These are phyloP conservation scores for Ruellia speciosa DNA, from an alignment of 305 asterid genomes.

Conservation along the genomic window DNA sequence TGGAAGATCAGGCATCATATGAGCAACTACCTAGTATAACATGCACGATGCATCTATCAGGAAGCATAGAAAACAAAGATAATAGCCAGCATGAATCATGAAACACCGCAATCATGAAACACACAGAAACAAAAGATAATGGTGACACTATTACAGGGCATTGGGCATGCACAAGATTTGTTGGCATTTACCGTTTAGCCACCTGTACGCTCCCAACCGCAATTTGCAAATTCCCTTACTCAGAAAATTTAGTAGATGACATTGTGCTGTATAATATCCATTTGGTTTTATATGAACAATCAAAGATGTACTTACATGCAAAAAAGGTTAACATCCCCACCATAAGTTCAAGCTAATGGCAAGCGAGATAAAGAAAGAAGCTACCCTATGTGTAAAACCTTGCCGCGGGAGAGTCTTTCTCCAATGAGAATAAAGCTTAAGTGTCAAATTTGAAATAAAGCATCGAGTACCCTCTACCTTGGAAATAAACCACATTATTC, in stretches of 20 bases:
- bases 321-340: too few relatives aligned
- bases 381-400: too few relatives aligned
- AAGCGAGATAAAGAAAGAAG: too few relatives aligned
- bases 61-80: not conserved
- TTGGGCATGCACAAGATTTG: not conserved
- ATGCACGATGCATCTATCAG: constrained; percentile 5
- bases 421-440: too few relatives aligned
- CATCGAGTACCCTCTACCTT: not conserved
- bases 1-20: constrained; percentile 99
- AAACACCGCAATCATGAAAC: constrained; percentile 2
- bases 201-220: not conserved
- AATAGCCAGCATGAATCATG: not conserved
- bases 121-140: constrained; percentile 11
- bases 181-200: not conserved
- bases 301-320: not conserved
- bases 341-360: too few relatives aligned
- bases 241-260: not conserved
- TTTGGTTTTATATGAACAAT: too few relatives aligned
- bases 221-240: not conserved
- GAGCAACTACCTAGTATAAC: constrained; percentile 80
- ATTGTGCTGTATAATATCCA: too few relatives aligned
- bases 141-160: constrained; percentile 2
- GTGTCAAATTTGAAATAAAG: not conserved
- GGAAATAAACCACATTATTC: too few relatives aligned
- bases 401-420: too few relatives aligned